Base-by-base conservation (phyloP, 2,329 filamentous ascomycete genomes). In the Malbranchea zuffiana region DNA sequence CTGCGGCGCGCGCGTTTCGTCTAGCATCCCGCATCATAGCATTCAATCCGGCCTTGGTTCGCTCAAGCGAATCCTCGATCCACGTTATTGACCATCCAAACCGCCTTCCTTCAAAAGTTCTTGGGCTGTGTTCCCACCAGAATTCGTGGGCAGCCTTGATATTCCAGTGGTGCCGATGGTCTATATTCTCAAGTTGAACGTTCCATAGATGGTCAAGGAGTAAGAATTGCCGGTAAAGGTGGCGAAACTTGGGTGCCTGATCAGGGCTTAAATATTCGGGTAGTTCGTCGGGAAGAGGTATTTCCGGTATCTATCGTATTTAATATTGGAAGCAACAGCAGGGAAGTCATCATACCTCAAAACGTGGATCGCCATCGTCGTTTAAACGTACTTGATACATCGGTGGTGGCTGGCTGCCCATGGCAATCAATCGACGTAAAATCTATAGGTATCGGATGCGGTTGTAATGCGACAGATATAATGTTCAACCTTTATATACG, bases 131-230 rank as follows among this genome's bases (percentile, higher is more conserved):
- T 13, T 44, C 39, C 5, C 36, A 39, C 47, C 47, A 50, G 26
- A 46, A 49, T 7, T 38, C 28, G 18, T 48, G 34, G 2, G 47
- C 45, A 8, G 34, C 38, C 26, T 34, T 21, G 15, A 50, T 39
- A 18, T 46, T 47, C 40, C 38, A 36, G 7, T 32, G 12, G 17
- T 44, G 39, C n/a, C 44, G 36, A 11, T 27, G 32, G 12, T 39
- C 16, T 18, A 28, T 20, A n/a, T 36, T 18, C 2, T 35, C 40
- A 5, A 50, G 41, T 28, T 50, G 47, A 8, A 46, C 37, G 12
- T 39, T 25, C 46, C 47, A 50, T 12, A 50, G 31, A 23, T 49
- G 29, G 3, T 23, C 21, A n/a, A 50, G 45, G 28, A 46, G 35
- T 30, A 35, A 24, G n/a, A 33, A 38, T 12, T 38, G 36, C 5